Percentiles rank a stretch among this genome's conserved stretches.
phyloP scores from a whole-genome alignment of 257 asterid genomes.

The Salvia miltiorrhiza region DNA sequence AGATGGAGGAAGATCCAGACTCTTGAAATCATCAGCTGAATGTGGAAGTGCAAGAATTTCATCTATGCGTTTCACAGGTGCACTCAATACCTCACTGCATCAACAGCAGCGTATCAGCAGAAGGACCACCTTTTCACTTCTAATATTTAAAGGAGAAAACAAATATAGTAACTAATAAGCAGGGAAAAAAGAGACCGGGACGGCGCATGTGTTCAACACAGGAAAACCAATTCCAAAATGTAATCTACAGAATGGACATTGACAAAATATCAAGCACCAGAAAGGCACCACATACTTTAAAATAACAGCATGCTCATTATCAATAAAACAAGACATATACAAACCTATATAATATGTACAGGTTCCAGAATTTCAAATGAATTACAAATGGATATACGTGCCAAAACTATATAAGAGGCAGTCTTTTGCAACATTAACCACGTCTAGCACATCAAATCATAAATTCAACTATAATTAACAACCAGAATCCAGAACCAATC shows the following conservation, averaged over 20 bases:
- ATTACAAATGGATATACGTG: background rate
- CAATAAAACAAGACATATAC: background rate
- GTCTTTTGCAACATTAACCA: background rate
- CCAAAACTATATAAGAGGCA: background rate
- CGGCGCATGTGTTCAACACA: background rate
- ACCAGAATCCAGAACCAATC: slow-evolving; percentile 7
- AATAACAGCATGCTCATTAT: background rate
- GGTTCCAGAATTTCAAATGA: background rate
- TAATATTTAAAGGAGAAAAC: background rate
- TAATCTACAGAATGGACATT: background rate
- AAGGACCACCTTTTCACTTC: slow-evolving; percentile 2
- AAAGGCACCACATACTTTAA: background rate
- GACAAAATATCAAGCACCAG: background rate
- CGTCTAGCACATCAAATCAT: background rate
- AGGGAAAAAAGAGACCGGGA: background rate
- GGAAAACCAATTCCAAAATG: background rate
- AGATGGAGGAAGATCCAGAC: slow-evolving; percentile 67
- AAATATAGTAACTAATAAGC: background rate
- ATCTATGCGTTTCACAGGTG: slow-evolving; percentile 73
- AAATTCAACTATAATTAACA: background rate
- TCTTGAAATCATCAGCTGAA: slow-evolving; percentile 55
- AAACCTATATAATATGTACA: background rate
- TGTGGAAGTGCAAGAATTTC: slow-evolving; percentile 79
- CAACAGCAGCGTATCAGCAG: slow-evolving; percentile 17
- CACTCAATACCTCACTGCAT: slow-evolving; percentile 72